These are phyloP conservation scores for Zymoseptoria tritici DNA, from an alignment of 2,329 filamentous ascomycete species.

Conservation along the genomic window DNA sequence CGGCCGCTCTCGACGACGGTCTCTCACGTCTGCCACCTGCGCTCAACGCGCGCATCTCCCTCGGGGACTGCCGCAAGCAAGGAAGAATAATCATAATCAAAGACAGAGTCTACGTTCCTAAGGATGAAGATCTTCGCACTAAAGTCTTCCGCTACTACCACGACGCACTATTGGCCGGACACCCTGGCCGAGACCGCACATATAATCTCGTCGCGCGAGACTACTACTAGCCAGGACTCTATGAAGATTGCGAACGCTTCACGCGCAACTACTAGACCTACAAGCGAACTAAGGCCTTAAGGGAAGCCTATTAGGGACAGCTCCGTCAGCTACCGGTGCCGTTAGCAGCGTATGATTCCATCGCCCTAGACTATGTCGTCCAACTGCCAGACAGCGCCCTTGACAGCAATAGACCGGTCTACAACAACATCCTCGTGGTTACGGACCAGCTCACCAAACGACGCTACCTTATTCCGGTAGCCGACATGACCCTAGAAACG, in stretches of 20 bases:
- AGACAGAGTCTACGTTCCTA: neutral
- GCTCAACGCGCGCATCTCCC: neutral
- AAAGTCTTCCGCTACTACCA: neutral
- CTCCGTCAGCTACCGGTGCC: constrained; percentile 1
- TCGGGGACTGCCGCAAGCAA: neutral
- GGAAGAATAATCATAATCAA: neutral
- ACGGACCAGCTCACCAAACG: constrained; percentile 1
- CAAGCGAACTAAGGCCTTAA: neutral
- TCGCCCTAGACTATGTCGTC: constrained; percentile 2
- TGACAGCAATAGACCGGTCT: neutral
- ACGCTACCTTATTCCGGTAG: neutral
- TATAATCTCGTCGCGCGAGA: neutral
- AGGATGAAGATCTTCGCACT: neutral
- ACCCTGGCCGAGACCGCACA: neutral
- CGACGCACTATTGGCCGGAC: neutral
- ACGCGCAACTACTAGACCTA: neutral
- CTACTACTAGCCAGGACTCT: neutral
- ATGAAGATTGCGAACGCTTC: neutral
- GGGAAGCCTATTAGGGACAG: neutral
- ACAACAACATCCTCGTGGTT: constrained; percentile 1
- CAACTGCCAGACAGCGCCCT: neutral
- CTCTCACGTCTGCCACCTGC: neutral
- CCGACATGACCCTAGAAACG: no score
- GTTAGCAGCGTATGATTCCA: neutral
- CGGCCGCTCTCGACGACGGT: neutral